Evolutionary conservation across 768 basidiomycete genomes (phyloP).

Genomic region (Russula abietina): DNA sequence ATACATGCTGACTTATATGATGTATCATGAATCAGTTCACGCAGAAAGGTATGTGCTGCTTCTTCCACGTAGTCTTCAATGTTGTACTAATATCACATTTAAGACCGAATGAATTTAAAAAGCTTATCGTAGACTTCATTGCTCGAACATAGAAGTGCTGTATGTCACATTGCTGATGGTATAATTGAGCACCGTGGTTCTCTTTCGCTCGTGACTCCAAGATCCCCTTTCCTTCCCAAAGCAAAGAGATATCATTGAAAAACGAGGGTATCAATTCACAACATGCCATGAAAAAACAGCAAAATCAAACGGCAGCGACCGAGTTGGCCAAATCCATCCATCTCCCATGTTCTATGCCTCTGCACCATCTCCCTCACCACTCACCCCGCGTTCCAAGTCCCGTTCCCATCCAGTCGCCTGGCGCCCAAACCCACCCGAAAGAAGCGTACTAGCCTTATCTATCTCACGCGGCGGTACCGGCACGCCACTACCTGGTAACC

Average conservation of each 20-base stretch:
- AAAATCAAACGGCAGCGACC: not conserved
- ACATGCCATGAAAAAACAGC: not conserved
- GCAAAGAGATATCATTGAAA: slow-evolving; percentile 15
- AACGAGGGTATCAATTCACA: slow-evolving; percentile 13
- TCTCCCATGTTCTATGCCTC: not conserved
- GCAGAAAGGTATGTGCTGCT: slow-evolving; percentile 53
- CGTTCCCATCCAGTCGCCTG: slow-evolving; percentile 4
- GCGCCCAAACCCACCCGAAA: slow-evolving; percentile 9
- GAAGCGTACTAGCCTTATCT: slow-evolving; percentile 16
- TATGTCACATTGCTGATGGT: not conserved
- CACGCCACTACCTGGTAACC: slow-evolving; percentile 1
- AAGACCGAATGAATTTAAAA: slow-evolving; percentile 54
- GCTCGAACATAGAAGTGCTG: slow-evolving; percentile 25
- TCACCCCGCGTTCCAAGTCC: slow-evolving; percentile 12
- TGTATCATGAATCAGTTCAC: slow-evolving; percentile 55
- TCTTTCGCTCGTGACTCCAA: not conserved
- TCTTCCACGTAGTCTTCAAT: not conserved
- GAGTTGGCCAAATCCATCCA: not conserved
- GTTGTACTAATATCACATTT: not conserved
- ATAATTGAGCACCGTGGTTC: not conserved
- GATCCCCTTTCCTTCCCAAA: not conserved
- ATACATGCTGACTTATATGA: not conserved
- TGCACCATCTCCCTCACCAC: not conserved
- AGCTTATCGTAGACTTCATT: slow-evolving; percentile 32
- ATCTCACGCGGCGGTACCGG: slow-evolving; percentile 6